Percentiles rank a stretch among this genome's conserved stretches.
Conservation (phyloP, 306 rosid genomes). For the Boehmeria nivea region DNA sequence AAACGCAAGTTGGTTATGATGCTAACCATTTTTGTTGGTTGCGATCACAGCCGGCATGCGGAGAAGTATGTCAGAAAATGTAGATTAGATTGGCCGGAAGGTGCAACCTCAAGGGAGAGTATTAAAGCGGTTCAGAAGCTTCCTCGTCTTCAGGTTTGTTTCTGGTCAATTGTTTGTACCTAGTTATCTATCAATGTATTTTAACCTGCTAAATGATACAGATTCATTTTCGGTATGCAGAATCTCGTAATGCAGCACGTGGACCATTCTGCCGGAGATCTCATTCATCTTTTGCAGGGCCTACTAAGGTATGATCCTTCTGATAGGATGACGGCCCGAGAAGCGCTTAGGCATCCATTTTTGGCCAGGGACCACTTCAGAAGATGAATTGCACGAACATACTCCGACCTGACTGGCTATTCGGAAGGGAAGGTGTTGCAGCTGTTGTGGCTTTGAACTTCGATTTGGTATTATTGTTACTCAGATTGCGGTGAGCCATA, state of each 20-base stretch:
- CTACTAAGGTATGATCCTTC: conserved; percentile 72
- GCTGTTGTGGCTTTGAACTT: too few species aligned
- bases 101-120: conserved; percentile 84
- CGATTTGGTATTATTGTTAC: too few species aligned
- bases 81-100: conserved; percentile 88
- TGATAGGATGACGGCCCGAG: conserved; percentile 58
- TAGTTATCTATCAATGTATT: not conserved
- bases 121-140: conserved; percentile 81
- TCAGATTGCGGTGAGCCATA: too few species aligned
- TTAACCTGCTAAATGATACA: too few species aligned
- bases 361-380: conserved; percentile 51
- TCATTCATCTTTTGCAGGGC: conserved; percentile 84
- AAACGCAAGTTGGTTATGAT: too few species aligned
- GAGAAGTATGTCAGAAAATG: conserved; percentile 88
- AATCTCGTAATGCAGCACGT: conserved; percentile 91
- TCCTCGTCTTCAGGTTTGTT: conserved; percentile 75
- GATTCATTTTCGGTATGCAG: conserved; percentile 30
- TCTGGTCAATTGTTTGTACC: not conserved
- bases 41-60: conserved; percentile 54
- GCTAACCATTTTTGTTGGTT: not conserved
- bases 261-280: conserved; percentile 92
- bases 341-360: conserved; percentile 78
- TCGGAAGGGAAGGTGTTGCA: too few species aligned
- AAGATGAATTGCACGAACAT: conserved; percentile 29
- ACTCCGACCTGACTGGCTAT: too few species aligned